Conservation (phyloP, 371 early-diverging fungal genomes). For the Paraphysoderma sedebokerense region DNA sequence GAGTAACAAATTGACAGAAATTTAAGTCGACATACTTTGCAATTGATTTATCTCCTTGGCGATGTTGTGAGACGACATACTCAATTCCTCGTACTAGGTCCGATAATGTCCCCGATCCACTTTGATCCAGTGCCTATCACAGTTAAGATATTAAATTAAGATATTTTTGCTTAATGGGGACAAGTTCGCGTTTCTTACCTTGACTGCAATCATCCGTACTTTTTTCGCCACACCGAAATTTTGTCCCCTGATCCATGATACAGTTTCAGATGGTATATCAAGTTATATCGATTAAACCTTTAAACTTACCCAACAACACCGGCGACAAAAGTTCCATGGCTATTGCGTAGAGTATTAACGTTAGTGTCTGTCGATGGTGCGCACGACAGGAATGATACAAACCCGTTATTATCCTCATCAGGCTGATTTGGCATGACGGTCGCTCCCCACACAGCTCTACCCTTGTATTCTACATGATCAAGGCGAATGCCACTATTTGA, state of each 20-base stretch:
- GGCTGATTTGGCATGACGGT: no score
- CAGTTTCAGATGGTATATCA: no score
- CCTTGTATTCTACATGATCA: conserved; percentile 52
- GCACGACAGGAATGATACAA: no score
- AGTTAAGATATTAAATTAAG: background rate
- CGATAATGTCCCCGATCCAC: background rate
- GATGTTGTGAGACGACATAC: background rate
- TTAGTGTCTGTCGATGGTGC: no score
- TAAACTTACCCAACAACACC: conserved; percentile 41
- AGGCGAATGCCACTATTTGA: conserved; percentile 53
- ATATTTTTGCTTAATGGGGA: background rate
- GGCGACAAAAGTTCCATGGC: conserved; percentile 48
- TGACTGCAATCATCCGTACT: conserved; percentile 45
- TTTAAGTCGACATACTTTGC: background rate
- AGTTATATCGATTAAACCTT: no score
- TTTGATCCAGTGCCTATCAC: background rate
- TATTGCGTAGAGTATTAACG: no score
- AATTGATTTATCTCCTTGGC: background rate
- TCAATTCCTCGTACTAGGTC: background rate
- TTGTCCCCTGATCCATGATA: no score
- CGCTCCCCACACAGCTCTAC: conserved; percentile 46
- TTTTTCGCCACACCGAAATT: conserved; percentile 52
- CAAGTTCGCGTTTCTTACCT: conserved; percentile 17
- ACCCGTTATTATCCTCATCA: no score
- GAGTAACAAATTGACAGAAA: background rate